phyloP scores from a whole-genome alignment of 1,284 basidiomycete genomes.

The Moniliophthora roreri region DNA sequence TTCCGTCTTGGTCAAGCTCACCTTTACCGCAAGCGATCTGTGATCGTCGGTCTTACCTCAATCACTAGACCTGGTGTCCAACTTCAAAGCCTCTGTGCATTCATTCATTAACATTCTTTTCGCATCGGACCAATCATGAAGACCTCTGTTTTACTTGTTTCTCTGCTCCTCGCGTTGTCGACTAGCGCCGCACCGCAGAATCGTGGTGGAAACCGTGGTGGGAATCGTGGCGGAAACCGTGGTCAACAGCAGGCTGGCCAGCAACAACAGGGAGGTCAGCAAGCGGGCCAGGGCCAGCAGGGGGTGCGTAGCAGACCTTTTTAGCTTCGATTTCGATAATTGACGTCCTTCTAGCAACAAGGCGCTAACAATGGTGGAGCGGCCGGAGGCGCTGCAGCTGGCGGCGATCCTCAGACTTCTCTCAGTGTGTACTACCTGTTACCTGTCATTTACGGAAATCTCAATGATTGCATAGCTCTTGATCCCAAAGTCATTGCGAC shows the following conservation, averaged over 20 bases:
- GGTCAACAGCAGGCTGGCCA: not conserved
- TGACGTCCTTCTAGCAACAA: too few species aligned
- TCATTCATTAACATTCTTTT: slow-evolving; percentile 18
- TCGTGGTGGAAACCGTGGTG: slow-evolving; percentile 4
- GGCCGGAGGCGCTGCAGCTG: slow-evolving; percentile 12
- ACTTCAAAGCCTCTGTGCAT: slow-evolving; percentile 22
- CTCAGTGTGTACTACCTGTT: slow-evolving; percentile 19
- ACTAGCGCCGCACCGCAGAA: slow-evolving; percentile 25
- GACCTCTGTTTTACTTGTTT: slow-evolving; percentile 26
- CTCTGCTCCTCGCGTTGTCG: slow-evolving; percentile 27
- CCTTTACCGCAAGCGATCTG: slow-evolving; percentile 27
- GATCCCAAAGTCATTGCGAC: slow-evolving; percentile 32
- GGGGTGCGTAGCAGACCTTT: not conserved
- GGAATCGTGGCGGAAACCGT: not conserved
- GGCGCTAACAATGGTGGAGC: slow-evolving; percentile 2
- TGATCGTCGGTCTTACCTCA: slow-evolving; percentile 33
- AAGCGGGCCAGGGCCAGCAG: slow-evolving; percentile 2
- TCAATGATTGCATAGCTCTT: slow-evolving; percentile 22
- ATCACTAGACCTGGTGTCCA: slow-evolving; percentile 27
- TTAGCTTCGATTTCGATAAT: too few species aligned
- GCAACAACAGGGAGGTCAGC: slow-evolving; percentile 1
- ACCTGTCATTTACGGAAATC: not conserved
- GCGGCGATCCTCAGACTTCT: slow-evolving; percentile 25
- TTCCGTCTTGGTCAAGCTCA: slow-evolving; percentile 17
- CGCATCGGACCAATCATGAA: slow-evolving; percentile 26